Evolutionary conservation across 139 green algal genomes (phyloP).

Genomic region (Pleodorina starrii): DNA sequence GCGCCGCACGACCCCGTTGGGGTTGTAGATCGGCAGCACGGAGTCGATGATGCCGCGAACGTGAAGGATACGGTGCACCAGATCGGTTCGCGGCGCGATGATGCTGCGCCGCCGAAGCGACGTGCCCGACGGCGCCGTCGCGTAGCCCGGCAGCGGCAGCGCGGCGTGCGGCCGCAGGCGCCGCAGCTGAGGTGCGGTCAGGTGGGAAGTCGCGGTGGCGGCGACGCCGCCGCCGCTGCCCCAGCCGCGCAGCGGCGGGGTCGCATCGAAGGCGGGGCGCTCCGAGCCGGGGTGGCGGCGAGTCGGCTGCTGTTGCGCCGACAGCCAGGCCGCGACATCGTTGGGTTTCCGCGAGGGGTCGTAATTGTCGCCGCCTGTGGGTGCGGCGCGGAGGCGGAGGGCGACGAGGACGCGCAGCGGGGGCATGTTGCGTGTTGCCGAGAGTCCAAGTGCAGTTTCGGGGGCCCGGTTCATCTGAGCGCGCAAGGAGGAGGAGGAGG

Average conservation of each 20-base stretch:
- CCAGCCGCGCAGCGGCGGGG: background rate
- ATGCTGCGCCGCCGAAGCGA: background rate
- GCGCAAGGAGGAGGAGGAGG: background rate
- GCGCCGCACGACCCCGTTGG: background rate
- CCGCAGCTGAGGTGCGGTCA: no score
- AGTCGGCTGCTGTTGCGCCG: background rate
- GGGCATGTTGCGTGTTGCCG: background rate
- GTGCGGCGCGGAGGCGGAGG: background rate
- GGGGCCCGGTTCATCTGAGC: background rate
- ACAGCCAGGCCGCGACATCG: background rate
- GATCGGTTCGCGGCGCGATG: background rate
- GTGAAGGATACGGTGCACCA: slow-evolving; percentile 19
- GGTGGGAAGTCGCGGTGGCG: background rate
- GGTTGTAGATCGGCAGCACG: slow-evolving; percentile 27
- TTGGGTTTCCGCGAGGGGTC: background rate
- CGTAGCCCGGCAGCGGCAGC: background rate
- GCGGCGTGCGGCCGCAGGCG: background rate
- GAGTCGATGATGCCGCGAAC: background rate
- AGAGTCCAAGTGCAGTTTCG: background rate
- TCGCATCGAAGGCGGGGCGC: background rate
- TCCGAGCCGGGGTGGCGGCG: background rate
- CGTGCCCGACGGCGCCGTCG: background rate
- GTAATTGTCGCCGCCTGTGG: background rate
- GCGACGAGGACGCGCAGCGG: background rate
- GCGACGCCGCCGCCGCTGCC: background rate